Conservation (phyloP, 257 asterid genomes). For the Salvia hispanica region DNA sequence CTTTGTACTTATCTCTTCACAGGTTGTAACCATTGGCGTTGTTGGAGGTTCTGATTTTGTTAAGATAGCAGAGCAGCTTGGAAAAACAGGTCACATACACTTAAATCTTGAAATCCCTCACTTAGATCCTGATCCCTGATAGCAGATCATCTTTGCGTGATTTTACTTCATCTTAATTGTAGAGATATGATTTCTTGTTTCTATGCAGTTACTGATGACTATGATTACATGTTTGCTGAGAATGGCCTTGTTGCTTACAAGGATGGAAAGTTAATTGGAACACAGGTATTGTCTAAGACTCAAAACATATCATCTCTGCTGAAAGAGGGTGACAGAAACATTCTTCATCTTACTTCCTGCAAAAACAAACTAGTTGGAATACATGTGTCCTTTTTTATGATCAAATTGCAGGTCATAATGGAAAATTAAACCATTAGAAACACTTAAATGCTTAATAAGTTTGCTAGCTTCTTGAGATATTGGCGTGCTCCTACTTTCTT, state of each 20-base stretch:
- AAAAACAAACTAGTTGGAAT: constrained; percentile 1
- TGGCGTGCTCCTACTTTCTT: neutral
- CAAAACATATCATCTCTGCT: neutral
- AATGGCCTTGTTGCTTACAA: constrained; percentile 93
- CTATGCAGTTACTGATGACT: constrained; percentile 70
- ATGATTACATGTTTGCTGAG: constrained; percentile 86
- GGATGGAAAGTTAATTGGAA: constrained; percentile 73
- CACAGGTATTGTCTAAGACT: constrained; percentile 54
- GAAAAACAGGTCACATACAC: constrained; percentile 58
- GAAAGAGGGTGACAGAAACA: neutral
- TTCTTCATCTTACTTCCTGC: constrained; percentile 25
- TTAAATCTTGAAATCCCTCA: neutral
- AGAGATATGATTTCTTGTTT: constrained; percentile 21
- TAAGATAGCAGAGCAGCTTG: constrained; percentile 97
- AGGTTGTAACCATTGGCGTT: constrained; percentile 87
- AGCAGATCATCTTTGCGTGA: neutral
- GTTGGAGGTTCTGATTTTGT: constrained; percentile 99
- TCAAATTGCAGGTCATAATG: no score
- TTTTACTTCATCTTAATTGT: constrained; percentile 15
- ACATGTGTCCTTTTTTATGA: neutral
- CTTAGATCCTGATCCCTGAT: neutral
- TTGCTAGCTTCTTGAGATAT: neutral
- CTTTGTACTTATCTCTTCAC: constrained; percentile 25
- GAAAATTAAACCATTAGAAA: no score
- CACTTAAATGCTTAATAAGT: no score